Evolutionary conservation across 2,329 filamentous ascomycete genomes (phyloP).

Genomic region (Fusarium duplospermum): DNA sequence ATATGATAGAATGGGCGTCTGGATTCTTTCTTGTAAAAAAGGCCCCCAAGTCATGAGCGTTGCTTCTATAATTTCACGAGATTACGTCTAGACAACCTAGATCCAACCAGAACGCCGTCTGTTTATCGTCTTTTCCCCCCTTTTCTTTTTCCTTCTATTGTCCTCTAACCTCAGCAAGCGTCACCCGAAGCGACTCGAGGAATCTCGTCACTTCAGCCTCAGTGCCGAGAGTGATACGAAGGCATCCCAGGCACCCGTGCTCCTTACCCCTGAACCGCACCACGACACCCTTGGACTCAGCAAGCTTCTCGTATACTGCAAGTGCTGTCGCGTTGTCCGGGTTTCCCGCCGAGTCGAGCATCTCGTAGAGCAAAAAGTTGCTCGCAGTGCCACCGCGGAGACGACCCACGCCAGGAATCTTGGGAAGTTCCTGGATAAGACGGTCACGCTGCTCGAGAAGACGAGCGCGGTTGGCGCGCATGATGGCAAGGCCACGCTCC

Average conservation of each 20-base stretch:
- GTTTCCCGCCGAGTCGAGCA: slow-evolving; percentile 77
- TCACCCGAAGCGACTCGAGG: slow-evolving; percentile 71
- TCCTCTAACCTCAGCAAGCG: slow-evolving; percentile 58
- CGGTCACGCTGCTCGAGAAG: slow-evolving; percentile 83
- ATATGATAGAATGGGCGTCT: slow-evolving; percentile 18
- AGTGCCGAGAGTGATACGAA: slow-evolving; percentile 93
- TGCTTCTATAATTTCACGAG: slow-evolving; percentile 42
- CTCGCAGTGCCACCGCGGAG: slow-evolving; percentile 83
- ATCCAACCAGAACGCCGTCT: slow-evolving; percentile 38
- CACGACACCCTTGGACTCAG: slow-evolving; percentile 88
- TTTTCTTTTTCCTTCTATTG: slow-evolving; percentile 15
- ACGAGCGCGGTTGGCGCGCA: slow-evolving; percentile 76
- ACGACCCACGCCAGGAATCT: slow-evolving; percentile 80
- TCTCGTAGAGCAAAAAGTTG: slow-evolving; percentile 93
- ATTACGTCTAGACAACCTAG: slow-evolving; percentile 40
- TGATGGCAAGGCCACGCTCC: slow-evolving; percentile 74
- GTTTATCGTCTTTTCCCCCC: slow-evolving; percentile 11
- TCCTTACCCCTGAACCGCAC: slow-evolving; percentile 95
- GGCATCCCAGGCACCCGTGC: slow-evolving; percentile 85
- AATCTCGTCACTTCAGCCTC: slow-evolving; percentile 86
- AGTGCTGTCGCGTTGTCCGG: slow-evolving; percentile 84
- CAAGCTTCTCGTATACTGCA: slow-evolving; percentile 84
- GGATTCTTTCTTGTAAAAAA: slow-evolving; percentile 28
- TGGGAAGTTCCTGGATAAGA: slow-evolving; percentile 77
- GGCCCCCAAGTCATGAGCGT: slow-evolving; percentile 25